Percentiles rank a stretch among this genome's conserved stretches.
Evolutionary conservation across 1,284 basidiomycete species (phyloP).

Genomic region (Tilletia setariae): DNA sequence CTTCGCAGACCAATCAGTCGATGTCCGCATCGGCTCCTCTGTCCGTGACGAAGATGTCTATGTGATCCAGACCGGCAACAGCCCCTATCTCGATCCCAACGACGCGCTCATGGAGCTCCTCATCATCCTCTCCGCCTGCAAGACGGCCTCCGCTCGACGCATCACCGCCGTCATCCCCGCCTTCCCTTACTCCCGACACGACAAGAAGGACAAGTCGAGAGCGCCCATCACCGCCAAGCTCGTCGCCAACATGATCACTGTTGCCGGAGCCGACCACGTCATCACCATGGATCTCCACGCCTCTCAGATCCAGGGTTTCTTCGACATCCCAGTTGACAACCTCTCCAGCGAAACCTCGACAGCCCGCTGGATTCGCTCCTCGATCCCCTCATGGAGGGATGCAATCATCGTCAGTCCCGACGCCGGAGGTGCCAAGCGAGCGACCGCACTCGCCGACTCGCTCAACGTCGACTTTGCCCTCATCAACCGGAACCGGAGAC

Average conservation of each 20-base stretch:
- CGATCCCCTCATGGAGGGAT: constrained; percentile 81
- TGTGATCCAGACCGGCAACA: constrained; percentile 51
- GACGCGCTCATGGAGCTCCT: constrained; percentile 64
- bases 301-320: constrained; percentile 98
- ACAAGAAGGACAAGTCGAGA: constrained; percentile 95
- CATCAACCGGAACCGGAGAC: constrained; percentile 76
- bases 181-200: constrained; percentile 93
- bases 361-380: constrained; percentile 68
- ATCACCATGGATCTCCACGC: constrained; percentile 99
- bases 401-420: constrained; percentile 94
- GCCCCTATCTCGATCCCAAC: constrained; percentile 49
- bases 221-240: constrained; percentile 98
- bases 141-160: constrained; percentile 89
- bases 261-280: constrained; percentile 95
- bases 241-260: constrained; percentile 92
- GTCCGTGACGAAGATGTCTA: constrained; percentile 76
- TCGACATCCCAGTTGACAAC: constrained; percentile 98
- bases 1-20: constrained; percentile 84
- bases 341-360: constrained; percentile 47
- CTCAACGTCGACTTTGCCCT: constrained; percentile 93
- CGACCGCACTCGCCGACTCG: constrained; percentile 90
- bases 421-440: constrained; percentile 94
- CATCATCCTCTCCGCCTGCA: constrained; percentile 88
- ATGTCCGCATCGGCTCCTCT: constrained; percentile 67
- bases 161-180: constrained; percentile 98